Conservation (phyloP, 1,284 basidiomycete species). For the Omphalotus olearius region DNA sequence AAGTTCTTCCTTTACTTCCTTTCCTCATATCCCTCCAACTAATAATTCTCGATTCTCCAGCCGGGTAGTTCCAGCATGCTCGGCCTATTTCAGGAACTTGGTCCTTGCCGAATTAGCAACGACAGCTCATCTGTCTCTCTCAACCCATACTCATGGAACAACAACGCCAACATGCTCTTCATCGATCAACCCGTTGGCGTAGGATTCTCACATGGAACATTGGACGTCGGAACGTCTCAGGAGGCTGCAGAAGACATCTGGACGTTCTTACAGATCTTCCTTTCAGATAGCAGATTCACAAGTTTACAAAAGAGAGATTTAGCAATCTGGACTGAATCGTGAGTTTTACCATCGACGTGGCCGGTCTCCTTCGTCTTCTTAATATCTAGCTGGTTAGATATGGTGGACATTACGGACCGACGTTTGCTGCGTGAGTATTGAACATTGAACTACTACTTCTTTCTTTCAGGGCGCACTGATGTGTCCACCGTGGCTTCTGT, state of each 20-base stretch:
- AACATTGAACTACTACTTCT: not conserved
- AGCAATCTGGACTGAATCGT: conserved; percentile 64
- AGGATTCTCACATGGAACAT: conserved; percentile 55
- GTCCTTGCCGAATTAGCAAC: conserved; percentile 59
- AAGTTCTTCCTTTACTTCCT: conserved; percentile 17
- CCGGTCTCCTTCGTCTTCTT: not conserved
- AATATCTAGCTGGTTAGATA: conserved; percentile 33
- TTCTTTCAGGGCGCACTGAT: not conserved
- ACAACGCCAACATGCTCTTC: conserved; percentile 53
- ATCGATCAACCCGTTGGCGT: conserved; percentile 63
- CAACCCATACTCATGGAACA: conserved; percentile 66
- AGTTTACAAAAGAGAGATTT: conserved; percentile 47
- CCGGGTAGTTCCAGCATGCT: conserved; percentile 67
- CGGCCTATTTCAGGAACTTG: conserved; percentile 62
- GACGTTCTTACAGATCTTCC: conserved; percentile 65
- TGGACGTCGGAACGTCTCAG: conserved; percentile 45
- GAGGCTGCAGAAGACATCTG: conserved; percentile 56
- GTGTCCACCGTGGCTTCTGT: too few relatives aligned
- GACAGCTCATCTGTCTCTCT: conserved; percentile 46
- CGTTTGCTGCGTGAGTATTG: conserved; percentile 46
- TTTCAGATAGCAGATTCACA: conserved; percentile 52
- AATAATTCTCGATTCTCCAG: conserved; percentile 20
- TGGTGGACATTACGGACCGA: conserved; percentile 63
- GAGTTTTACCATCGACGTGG: conserved; percentile 13
- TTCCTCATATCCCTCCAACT: not conserved